Conservation (phyloP, 805 yeast genomes). For the Metschnikowia bowlesiae region DNA sequence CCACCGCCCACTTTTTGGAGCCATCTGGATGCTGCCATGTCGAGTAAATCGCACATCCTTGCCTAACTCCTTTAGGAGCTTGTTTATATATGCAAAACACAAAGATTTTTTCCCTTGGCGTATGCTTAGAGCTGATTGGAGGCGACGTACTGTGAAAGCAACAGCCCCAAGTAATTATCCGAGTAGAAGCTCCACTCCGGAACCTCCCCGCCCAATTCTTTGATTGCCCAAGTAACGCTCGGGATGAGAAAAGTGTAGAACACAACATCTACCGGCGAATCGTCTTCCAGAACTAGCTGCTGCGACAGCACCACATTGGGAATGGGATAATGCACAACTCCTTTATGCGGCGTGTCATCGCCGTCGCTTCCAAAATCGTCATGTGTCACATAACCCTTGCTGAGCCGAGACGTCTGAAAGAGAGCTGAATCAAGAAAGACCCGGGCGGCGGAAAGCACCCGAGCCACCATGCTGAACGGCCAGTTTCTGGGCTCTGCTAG, state of each 20-base stretch:
- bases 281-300: slow-evolving; percentile 25
- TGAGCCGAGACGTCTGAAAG: slow-evolving; percentile 15
- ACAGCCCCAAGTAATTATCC: slow-evolving; percentile 27
- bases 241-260: slow-evolving; percentile 68
- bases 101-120: not conserved
- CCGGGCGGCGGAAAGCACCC: not conserved
- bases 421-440: not conserved
- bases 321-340: slow-evolving; percentile 53
- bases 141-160: slow-evolving; percentile 29
- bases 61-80: not conserved
- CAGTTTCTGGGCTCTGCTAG: not conserved
- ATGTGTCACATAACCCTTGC: slow-evolving; percentile 72
- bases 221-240: slow-evolving; percentile 31
- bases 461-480: not conserved
- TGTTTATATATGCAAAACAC: not conserved
- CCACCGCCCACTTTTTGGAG: too few species aligned
- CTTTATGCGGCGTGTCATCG: slow-evolving; percentile 71
- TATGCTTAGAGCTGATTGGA: slow-evolving; percentile 3
- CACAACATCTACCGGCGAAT: slow-evolving; percentile 55
- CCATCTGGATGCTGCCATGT: too few species aligned
- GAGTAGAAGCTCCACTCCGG: slow-evolving; percentile 28
- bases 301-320: slow-evolving; percentile 75
- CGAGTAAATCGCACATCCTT: too few species aligned
- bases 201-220: slow-evolving; percentile 21
- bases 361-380: slow-evolving; percentile 88